Evolutionary conservation across 441 rosid species (phyloP).

Genomic region (Euphorbia corollata): DNA sequence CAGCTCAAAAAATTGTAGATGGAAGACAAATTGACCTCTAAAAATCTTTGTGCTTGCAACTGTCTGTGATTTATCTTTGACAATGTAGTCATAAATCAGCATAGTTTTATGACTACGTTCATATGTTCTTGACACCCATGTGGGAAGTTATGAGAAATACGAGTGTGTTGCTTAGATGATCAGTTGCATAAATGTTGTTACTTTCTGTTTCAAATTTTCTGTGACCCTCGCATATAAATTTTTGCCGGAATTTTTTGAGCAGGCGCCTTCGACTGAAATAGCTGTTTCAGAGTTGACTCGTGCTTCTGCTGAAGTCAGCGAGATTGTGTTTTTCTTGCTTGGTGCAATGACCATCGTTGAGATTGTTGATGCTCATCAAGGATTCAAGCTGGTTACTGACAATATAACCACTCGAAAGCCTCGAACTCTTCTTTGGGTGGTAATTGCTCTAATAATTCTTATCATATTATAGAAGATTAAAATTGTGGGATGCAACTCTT

Average conservation of each 20-base stretch:
- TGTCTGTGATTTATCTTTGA: too few species aligned
- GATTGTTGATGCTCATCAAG: slow-evolving; percentile 98
- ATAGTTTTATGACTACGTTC: too few species aligned
- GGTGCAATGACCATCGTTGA: slow-evolving; percentile 98
- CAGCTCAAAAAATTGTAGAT: too few species aligned
- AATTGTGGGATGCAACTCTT: not conserved
- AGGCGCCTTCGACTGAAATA: slow-evolving; percentile 93
- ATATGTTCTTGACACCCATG: too few species aligned
- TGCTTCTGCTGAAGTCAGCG: slow-evolving; percentile 91
- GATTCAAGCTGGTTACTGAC: slow-evolving; percentile 94
- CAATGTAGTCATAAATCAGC: too few species aligned
- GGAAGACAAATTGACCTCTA: too few species aligned
- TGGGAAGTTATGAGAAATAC: too few species aligned
- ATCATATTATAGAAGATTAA: not conserved
- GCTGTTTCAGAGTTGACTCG: slow-evolving; percentile 74
- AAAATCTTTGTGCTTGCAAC: too few species aligned
- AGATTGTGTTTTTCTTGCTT: slow-evolving; percentile 87
- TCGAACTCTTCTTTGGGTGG: slow-evolving; percentile 78
- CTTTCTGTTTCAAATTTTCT: too few species aligned
- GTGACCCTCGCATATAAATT: too few species aligned
- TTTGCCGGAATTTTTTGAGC: slow-evolving; percentile 22
- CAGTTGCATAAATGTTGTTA: too few species aligned
- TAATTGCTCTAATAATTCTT: slow-evolving; percentile 40
- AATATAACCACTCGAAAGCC: slow-evolving; percentile 87
- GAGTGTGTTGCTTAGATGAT: too few species aligned